Evolutionary conservation across 2,329 filamentous ascomycete genomes (phyloP).

Genomic region (Sporothrix pseudoabietina): DNA sequence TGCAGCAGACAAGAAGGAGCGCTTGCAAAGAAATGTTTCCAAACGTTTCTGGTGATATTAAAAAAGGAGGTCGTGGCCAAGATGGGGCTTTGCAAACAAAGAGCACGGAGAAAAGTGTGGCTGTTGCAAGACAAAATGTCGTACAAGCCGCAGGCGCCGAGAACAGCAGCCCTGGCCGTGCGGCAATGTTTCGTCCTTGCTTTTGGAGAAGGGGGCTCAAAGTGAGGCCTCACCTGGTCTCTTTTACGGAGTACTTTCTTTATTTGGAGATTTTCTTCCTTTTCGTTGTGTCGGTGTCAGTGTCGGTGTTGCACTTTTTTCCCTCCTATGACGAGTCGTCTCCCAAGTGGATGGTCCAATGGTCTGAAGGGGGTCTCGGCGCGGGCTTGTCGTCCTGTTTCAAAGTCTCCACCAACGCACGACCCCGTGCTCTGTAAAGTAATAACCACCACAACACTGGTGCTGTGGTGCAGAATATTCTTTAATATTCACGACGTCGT

Average conservation of each 20-base stretch:
- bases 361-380: slow-evolving; percentile 20
- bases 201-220: neutral
- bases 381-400: slow-evolving; percentile 23
- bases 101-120: neutral
- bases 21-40: slow-evolving; percentile 28
- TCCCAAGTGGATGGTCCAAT: slow-evolving; percentile 21
- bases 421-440: neutral
- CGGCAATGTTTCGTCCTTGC: slow-evolving; percentile 14
- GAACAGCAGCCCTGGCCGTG: neutral
- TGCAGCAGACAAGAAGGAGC: neutral
- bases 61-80: neutral
- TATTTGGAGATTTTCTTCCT: slow-evolving; percentile 27
- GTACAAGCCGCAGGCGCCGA: neutral
- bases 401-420: slow-evolving; percentile 22
- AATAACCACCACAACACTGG: neutral
- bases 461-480: no score
- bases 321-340: slow-evolving; percentile 4
- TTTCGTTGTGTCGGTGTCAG: slow-evolving; percentile 29
- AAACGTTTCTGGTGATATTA: slow-evolving; percentile 18
- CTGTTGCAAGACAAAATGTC: neutral
- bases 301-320: slow-evolving; percentile 30
- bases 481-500: neutral
- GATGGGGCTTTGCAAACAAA: neutral
- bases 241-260: neutral
- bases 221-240: slow-evolving; percentile 17